Percentiles rank a stretch among this genome's conserved stretches.
phyloP scores from a whole-genome alignment of 208 protist species.

The Crithidia thermophila region DNA sequence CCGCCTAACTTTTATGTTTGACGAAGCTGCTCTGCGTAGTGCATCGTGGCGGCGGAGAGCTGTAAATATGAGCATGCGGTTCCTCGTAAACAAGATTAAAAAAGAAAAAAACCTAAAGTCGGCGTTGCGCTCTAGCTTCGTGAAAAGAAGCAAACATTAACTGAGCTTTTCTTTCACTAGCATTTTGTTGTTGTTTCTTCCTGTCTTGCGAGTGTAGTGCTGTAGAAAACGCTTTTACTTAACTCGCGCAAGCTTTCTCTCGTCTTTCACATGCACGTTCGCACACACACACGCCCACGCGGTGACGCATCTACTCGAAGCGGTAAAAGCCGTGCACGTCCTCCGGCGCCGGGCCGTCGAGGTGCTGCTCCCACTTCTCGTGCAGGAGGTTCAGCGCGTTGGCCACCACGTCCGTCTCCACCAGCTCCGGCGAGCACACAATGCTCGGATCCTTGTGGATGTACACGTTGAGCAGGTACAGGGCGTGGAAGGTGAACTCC shows the following conservation, averaged over 20 bases:
- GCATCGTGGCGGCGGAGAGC: too few species aligned
- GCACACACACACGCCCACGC: slow-evolving; percentile 13
- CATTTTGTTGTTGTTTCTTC: too few species aligned
- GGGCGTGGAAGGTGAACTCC: slow-evolving; percentile 77
- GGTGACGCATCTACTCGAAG: slow-evolving; percentile 16
- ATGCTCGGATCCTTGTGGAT: slow-evolving; percentile 40
- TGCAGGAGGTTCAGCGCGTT: slow-evolving; percentile 61
- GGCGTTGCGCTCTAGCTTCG: too few species aligned
- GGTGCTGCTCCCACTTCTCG: slow-evolving; percentile 74
- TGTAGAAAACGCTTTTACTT: too few species aligned
- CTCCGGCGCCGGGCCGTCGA: slow-evolving; percentile 56
- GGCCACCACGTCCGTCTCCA: slow-evolving; percentile 42
- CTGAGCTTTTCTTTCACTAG: too few species aligned
- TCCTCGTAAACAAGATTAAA: too few species aligned
- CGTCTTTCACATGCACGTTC: neutral
- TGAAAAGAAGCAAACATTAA: too few species aligned
- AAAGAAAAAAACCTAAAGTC: too few species aligned
- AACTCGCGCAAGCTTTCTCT: neutral
- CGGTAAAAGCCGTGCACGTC: slow-evolving; percentile 64
- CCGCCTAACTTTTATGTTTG: too few species aligned
- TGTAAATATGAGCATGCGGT: too few species aligned
- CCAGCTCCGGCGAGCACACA: slow-evolving; percentile 21
- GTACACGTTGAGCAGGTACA: slow-evolving; percentile 82
- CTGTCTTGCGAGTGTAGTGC: too few species aligned
- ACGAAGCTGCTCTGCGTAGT: too few species aligned